Percentiles rank a stretch among this genome's conserved stretches.
phyloP scores from a whole-genome alignment of 2,329 filamentous ascomycete species.

The Cladosporium phlei region DNA sequence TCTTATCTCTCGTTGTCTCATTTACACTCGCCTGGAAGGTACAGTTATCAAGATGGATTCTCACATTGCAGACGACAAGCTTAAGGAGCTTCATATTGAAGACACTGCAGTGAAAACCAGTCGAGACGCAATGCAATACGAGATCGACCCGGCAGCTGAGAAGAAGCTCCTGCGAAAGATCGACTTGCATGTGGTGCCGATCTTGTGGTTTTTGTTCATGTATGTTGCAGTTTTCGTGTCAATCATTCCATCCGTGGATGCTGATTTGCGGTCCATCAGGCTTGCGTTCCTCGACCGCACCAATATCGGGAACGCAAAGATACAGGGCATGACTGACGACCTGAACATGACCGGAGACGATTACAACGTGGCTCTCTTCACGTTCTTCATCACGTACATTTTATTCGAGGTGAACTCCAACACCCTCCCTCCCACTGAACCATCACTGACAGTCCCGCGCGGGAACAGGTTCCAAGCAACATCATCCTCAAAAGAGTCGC shows the following conservation, averaged over 20 bases:
- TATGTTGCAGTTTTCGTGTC: constrained; percentile 26
- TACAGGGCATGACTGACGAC: constrained; percentile 36
- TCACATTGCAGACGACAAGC: constrained; percentile 21
- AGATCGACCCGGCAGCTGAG: constrained; percentile 30
- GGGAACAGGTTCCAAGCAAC: constrained; percentile 27
- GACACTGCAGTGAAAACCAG: constrained; percentile 20
- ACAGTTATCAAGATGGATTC: constrained; percentile 1
- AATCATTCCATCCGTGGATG: constrained; percentile 40
- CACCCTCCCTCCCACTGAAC: too few relatives aligned
- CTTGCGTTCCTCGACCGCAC: constrained; percentile 36
- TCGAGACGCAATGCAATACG: constrained; percentile 15
- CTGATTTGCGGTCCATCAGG: constrained; percentile 28
- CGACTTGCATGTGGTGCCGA: constrained; percentile 38
- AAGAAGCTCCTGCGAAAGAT: constrained; percentile 46
- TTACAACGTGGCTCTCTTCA: constrained; percentile 36
- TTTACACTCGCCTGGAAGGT: neutral
- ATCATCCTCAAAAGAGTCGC: constrained; percentile 25
- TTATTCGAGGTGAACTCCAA: constrained; percentile 22
- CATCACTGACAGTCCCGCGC: neutral
- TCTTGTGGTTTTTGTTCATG: constrained; percentile 43
- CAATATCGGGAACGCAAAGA: constrained; percentile 33
- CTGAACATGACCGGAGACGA: constrained; percentile 34
- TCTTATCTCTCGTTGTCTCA: neutral
- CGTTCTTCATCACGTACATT: constrained; percentile 33
- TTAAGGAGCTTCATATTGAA: constrained; percentile 22